These are phyloP conservation scores for Eutrema yunnanense DNA, from an alignment of 345 rosid species.

Conservation along the genomic window DNA sequence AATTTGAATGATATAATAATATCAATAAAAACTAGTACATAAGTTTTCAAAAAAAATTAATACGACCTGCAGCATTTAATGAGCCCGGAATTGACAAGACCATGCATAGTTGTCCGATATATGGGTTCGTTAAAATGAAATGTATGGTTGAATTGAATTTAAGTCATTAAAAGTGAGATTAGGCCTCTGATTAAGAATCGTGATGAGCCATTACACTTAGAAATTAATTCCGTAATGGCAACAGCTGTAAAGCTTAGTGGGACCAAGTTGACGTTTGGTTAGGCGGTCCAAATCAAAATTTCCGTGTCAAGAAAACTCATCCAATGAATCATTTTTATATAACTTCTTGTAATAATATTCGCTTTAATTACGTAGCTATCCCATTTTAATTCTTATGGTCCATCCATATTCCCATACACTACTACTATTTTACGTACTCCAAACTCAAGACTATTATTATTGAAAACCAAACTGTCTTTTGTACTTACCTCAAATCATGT, in stretches of 20 bases:
- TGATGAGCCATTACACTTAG: constrained; percentile 5
- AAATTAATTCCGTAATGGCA: not conserved
- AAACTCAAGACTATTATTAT: not conserved
- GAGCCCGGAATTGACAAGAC: constrained; percentile 16
- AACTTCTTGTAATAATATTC: not conserved
- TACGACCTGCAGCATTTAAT: not conserved
- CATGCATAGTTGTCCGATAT: constrained; percentile 1
- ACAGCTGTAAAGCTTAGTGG: constrained; percentile 19
- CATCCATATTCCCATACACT: not conserved
- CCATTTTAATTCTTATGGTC: constrained; percentile 7
- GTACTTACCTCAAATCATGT: constrained; percentile 7
- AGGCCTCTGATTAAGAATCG: constrained; percentile 18
- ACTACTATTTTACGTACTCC: not conserved
- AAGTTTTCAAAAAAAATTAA: not conserved
- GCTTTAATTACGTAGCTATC: constrained; percentile 13
- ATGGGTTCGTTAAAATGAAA: constrained; percentile 13
- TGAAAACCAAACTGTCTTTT: constrained; percentile 4
- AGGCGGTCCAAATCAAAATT: constrained; percentile 29
- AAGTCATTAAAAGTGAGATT: constrained; percentile 7
- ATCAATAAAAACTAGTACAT: not conserved
- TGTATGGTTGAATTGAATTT: not conserved
- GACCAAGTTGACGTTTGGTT: constrained; percentile 31
- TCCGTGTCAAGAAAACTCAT: constrained; percentile 20
- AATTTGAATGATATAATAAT: not conserved
- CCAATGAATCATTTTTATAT: constrained; percentile 15